Conservation (phyloP, 2,329 filamentous ascomycete species). For the Oidium heveae region DNA sequence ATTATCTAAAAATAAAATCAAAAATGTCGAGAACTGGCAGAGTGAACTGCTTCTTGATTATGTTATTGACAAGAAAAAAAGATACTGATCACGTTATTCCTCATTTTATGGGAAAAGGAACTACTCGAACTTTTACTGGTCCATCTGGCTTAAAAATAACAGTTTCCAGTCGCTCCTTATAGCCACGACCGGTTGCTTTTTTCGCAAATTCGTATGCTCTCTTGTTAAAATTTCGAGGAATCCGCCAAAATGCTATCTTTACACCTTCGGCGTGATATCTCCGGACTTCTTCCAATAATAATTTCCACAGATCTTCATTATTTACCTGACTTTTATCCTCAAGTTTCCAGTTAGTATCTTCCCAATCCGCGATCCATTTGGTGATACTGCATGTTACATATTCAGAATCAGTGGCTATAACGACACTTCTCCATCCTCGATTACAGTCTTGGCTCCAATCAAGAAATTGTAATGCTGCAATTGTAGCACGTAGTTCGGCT, state of each 20-base stretch:
- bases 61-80: too few relatives aligned
- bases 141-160: neutral
- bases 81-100: too few relatives aligned
- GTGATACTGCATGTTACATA: constrained; percentile 24
- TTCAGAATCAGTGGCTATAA: constrained; percentile 28
- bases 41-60: too few relatives aligned
- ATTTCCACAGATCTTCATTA: constrained; percentile 27
- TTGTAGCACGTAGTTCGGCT: constrained; percentile 28
- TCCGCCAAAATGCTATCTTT: constrained; percentile 22
- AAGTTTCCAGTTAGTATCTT: constrained; percentile 20
- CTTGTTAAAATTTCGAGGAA: constrained; percentile 19
- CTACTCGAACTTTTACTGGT: neutral
- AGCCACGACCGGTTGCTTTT: neutral
- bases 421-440: constrained; percentile 16
- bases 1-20: too few relatives aligned
- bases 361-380: constrained; percentile 19
- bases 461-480: constrained; percentile 22
- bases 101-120: neutral
- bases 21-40: too few relatives aligned
- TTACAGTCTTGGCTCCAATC: constrained; percentile 18
- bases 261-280: constrained; percentile 11
- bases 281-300: constrained; percentile 19
- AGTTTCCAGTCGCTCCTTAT: neutral
- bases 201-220: constrained; percentile 15
- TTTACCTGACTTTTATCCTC: constrained; percentile 15